Evolutionary conservation across 345 rosid genomes (phyloP).

Genomic region (Hibiscus syriacus): DNA sequence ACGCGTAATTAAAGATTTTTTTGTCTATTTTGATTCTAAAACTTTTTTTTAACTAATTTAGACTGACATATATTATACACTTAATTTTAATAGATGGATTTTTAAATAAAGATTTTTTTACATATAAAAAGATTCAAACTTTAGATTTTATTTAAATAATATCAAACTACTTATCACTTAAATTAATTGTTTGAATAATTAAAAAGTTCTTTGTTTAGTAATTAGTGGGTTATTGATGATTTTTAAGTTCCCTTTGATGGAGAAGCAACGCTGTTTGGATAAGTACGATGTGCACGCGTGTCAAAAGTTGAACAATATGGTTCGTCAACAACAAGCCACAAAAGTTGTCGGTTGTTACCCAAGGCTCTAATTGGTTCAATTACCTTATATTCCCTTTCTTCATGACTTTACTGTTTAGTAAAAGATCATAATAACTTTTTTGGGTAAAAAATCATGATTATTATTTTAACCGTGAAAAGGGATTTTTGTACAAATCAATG

Average conservation of each 20-base stretch:
- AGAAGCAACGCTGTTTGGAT: neutral
- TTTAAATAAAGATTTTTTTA: too few species aligned
- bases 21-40: too few species aligned
- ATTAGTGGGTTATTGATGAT: neutral
- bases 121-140: too few species aligned
- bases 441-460: too few species aligned
- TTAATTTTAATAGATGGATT: too few species aligned
- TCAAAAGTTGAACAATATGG: neutral
- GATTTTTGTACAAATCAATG: too few species aligned
- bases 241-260: neutral
- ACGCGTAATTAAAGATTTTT: neutral
- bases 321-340: neutral
- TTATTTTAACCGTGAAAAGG: too few species aligned
- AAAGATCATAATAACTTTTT: neutral
- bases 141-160: too few species aligned
- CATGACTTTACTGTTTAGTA: neutral
- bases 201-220: neutral
- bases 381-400: neutral
- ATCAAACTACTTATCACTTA: too few species aligned
- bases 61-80: too few species aligned
- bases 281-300: neutral
- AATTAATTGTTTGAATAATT: too few species aligned
- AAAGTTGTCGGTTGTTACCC: neutral
- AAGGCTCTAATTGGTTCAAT: neutral
- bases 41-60: too few species aligned